A percentile compares a stretch with the other conserved stretches of the same genome.
Conservation (phyloP, 2,329 filamentous ascomycete species). For the Ophiostoma himal-ulmi region DNA sequence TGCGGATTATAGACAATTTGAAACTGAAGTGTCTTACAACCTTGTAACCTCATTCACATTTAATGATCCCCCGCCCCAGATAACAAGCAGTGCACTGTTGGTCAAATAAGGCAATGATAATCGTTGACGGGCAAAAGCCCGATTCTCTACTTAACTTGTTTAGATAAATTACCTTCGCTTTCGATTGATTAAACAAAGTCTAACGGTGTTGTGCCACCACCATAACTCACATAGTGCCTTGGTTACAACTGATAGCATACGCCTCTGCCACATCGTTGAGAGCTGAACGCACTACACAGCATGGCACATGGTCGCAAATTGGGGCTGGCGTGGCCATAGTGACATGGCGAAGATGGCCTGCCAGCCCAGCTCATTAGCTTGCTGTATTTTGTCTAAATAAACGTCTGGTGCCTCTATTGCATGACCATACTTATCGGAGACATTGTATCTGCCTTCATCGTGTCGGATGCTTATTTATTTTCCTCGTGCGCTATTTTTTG, state of each 20-base stretch:
- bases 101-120: background rate
- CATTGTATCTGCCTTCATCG: background rate
- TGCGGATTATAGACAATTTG: background rate
- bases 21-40: background rate
- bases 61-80: conserved; percentile 1
- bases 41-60: background rate
- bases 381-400: background rate
- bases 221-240: background rate
- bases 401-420: background rate
- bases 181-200: background rate
- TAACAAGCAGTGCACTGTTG: background rate
- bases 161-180: background rate
- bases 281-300: background rate
- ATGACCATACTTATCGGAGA: background rate
- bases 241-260: background rate
- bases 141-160: background rate
- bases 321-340: background rate
- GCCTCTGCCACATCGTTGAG: background rate
- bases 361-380: no score
- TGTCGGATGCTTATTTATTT: conserved; percentile 12
- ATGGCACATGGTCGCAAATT: background rate
- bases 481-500: conserved; percentile 13
- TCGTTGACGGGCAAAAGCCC: conserved; percentile 1
- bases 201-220: background rate
- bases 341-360: background rate